Percentiles rank a stretch among this genome's conserved stretches.
phyloP scores from a whole-genome alignment of 2,329 filamentous ascomycete species.

The Teratosphaeria gauchensis region DNA sequence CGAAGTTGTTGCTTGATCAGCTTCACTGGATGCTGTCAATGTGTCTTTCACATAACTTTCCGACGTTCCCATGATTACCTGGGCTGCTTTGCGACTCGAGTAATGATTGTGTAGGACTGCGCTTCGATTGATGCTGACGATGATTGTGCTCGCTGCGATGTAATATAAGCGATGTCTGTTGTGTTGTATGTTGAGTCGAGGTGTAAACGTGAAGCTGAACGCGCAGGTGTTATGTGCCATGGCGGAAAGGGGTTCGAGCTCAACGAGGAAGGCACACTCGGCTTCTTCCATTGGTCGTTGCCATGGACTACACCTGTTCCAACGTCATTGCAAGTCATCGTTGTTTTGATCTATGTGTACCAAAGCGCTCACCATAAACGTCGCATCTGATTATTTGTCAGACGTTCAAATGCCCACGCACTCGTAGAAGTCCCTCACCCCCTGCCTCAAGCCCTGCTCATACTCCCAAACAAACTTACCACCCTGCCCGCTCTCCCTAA shows the following conservation, averaged over 20 bases:
- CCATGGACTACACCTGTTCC: neutral
- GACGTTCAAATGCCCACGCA: constrained; percentile 1
- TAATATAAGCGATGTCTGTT: neutral
- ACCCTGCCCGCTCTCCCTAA: constrained; percentile 41
- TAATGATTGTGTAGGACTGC: neutral
- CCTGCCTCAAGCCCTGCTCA: constrained; percentile 40
- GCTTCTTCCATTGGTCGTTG: neutral
- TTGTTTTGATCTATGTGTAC: neutral
- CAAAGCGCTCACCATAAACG: neutral
- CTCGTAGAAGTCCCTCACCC: constrained; percentile 34
- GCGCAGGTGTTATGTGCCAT: neutral
- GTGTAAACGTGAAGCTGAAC: neutral
- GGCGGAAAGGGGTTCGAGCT: neutral
- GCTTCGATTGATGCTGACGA: neutral
- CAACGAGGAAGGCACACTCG: neutral
- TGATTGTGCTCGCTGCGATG: neutral
- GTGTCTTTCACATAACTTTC: neutral
- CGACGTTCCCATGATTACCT: neutral
- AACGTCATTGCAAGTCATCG: neutral
- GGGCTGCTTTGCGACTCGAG: neutral
- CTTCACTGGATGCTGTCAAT: neutral
- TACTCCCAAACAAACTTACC: constrained; percentile 43
- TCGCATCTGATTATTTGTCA: neutral
- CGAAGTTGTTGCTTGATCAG: neutral
- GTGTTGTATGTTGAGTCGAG: neutral